phyloP scores from a whole-genome alignment of 1,139 yeast species.

The Magnusiomyces ingens region DNA sequence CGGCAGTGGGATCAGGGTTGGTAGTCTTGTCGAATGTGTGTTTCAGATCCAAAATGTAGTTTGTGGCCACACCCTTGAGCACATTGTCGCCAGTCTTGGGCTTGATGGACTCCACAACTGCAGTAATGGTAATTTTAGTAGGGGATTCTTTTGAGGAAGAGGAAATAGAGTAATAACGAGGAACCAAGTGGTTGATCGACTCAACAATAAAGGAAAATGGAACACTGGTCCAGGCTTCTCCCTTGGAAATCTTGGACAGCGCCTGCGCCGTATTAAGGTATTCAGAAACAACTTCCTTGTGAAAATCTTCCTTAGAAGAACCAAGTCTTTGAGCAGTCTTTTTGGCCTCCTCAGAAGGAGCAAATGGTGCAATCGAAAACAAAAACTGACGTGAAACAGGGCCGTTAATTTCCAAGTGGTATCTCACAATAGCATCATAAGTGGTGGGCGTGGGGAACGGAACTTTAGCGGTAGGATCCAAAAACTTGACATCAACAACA shows the following conservation, averaged over 20 bases:
- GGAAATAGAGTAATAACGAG: conserved; percentile 94
- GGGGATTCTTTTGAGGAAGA: conserved; percentile 81
- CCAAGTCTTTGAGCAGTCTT: conserved; percentile 49
- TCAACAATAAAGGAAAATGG: conserved; percentile 86
- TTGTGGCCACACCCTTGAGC: conserved; percentile 86
- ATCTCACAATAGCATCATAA: conserved; percentile 76
- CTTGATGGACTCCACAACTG: conserved; percentile 77
- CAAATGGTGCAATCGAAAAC: conserved; percentile 71
- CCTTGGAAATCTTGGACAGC: conserved; percentile 53
- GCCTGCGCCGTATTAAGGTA: conserved; percentile 74
- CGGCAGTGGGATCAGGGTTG: conserved; percentile 34
- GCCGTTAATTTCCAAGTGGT: conserved; percentile 87
- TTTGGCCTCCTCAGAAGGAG: conserved; percentile 62
- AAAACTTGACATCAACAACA: conserved; percentile 59
- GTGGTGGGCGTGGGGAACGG: conserved; percentile 93
- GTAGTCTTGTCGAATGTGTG: conserved; percentile 48
- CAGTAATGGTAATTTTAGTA: conserved; percentile 64
- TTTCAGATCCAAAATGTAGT: conserved; percentile 70
- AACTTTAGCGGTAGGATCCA: conserved; percentile 66
- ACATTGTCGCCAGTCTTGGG: conserved; percentile 38
- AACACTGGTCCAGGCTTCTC: conserved; percentile 60
- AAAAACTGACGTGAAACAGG: conserved; percentile 87
- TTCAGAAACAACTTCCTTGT: conserved; percentile 51
- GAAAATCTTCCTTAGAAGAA: conserved; percentile 62
- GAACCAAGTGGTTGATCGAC: conserved; percentile 72